These are phyloP conservation scores for Tilletia indica DNA, from an alignment of 1,284 basidiomycete species.

Conservation along the genomic window DNA sequence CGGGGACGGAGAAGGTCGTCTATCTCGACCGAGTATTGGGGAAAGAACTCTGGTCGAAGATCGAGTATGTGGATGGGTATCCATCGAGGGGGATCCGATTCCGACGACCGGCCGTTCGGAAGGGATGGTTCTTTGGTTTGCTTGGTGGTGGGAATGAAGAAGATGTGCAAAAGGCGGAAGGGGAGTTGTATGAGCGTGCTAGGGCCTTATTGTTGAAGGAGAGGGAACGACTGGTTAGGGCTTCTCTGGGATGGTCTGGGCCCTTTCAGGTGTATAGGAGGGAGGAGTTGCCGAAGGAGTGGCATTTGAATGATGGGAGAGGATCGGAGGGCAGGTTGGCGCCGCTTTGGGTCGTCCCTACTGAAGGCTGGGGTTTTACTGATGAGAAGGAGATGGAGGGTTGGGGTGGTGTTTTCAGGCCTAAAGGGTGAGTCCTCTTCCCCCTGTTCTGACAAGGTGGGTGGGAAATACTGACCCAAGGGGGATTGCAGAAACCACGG, in stretches of 20 bases:
- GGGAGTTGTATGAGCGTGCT: slow-evolving; percentile 6
- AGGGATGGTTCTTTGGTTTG: not conserved
- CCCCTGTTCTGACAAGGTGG: not conserved
- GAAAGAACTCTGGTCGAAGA: slow-evolving; percentile 64
- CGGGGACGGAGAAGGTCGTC: slow-evolving; percentile 66
- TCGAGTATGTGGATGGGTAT: slow-evolving; percentile 71
- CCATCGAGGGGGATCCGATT: slow-evolving; percentile 33
- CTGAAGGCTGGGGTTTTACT: slow-evolving; percentile 24
- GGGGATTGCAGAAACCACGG: slow-evolving; percentile 66
- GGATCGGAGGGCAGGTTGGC: slow-evolving; percentile 17
- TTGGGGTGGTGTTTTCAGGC: slow-evolving; percentile 64
- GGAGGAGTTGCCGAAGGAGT: slow-evolving; percentile 23
- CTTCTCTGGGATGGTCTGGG: slow-evolving; percentile 18
- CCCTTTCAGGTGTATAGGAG: slow-evolving; percentile 18
- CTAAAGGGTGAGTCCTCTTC: slow-evolving; percentile 66
- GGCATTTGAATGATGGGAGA: slow-evolving; percentile 20
- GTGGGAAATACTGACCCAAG: not conserved
- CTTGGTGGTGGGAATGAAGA: not conserved
- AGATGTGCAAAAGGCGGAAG: not conserved
- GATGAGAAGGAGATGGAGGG: slow-evolving; percentile 46
- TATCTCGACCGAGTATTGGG: slow-evolving; percentile 83
- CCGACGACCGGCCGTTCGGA: slow-evolving; percentile 8
- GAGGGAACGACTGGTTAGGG: not conserved
- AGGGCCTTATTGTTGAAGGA: not conserved
- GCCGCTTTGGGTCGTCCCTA: slow-evolving; percentile 23